Conservation (phyloP, 495 filamentous ascomycete genomes). For the Thermothielavioides terrestris region DNA sequence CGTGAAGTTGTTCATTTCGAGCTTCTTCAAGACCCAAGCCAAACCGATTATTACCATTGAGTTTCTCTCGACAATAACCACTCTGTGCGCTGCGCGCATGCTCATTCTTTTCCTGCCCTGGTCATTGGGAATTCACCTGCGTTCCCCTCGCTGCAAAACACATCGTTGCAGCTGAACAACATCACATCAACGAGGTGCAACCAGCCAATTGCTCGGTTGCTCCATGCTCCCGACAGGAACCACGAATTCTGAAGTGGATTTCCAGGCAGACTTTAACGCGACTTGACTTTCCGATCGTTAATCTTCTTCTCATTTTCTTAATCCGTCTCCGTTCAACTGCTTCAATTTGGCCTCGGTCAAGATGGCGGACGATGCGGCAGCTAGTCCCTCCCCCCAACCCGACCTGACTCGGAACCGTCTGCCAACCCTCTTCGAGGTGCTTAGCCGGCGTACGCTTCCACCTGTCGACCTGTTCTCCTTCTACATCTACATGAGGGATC, state of each 20-base stretch:
- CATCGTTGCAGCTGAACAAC: not conserved
- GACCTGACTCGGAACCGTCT: slow-evolving; percentile 65
- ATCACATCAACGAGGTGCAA: slow-evolving; percentile 1
- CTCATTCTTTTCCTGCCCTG: slow-evolving; percentile 10
- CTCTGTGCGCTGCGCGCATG: slow-evolving; percentile 13
- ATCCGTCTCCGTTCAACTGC: not conserved
- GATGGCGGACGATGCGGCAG: slow-evolving; percentile 31
- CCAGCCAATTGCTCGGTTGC: not conserved
- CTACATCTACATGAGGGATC: slow-evolving; percentile 99
- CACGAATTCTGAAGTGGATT: not conserved
- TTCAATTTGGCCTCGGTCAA: slow-evolving; percentile 9
- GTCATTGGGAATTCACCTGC: not conserved
- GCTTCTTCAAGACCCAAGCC: slow-evolving; percentile 1
- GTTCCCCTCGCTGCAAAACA: not conserved
- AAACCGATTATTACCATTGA: slow-evolving; percentile 1
- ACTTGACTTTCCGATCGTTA: not conserved
- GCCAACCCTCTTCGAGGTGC: slow-evolving; percentile 88
- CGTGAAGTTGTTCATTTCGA: slow-evolving; percentile 2
- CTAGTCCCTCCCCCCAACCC: slow-evolving; percentile 34
- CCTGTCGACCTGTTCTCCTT: slow-evolving; percentile 97
- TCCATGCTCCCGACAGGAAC: not conserved
- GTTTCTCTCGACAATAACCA: not conserved
- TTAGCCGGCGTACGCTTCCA: slow-evolving; percentile 80
- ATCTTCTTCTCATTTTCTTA: not conserved
- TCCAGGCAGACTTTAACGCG: not conserved